Percentiles rank a stretch among this genome's conserved stretches.
Evolutionary conservation across 2,329 filamentous ascomycete species (phyloP).

Genomic region (Fusarium mangiferae): DNA sequence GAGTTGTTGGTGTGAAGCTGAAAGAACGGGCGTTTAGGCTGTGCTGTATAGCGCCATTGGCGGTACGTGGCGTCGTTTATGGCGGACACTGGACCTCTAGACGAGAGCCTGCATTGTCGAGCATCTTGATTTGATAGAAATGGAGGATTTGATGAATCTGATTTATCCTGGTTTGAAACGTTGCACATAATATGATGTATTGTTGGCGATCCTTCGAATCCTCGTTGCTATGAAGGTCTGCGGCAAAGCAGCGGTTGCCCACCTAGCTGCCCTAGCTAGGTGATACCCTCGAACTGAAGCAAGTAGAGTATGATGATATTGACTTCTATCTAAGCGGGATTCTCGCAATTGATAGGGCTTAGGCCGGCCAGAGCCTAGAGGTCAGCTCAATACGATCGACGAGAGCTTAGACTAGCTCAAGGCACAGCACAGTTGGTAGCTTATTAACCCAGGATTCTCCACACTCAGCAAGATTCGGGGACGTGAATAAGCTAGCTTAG

Average conservation of each 20-base stretch:
- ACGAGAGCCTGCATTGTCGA: background rate
- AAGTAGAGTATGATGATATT: background rate
- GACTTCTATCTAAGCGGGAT: background rate
- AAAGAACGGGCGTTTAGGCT: background rate
- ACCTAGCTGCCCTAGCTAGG: background rate
- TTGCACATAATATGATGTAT: background rate
- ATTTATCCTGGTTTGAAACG: background rate
- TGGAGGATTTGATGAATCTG: background rate
- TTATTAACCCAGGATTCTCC: background rate
- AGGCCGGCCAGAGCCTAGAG: background rate
- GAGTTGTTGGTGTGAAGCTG: slow-evolving; percentile 1
- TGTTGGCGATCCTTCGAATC: background rate
- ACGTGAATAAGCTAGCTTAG: slow-evolving; percentile 6
- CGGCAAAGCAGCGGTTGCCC: background rate
- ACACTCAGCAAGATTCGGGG: background rate
- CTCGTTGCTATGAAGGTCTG: background rate
- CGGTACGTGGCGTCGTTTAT: background rate
- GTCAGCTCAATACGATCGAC: background rate
- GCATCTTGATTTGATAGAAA: background rate
- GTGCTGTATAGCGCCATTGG: background rate
- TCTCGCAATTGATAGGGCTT: background rate
- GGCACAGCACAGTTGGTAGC: background rate
- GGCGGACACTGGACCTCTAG: background rate
- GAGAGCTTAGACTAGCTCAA: background rate
- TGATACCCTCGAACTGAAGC: too few species aligned